Evolutionary conservation across 495 filamentous ascomycete species (phyloP).

Genomic region (Echria macrotheca): DNA sequence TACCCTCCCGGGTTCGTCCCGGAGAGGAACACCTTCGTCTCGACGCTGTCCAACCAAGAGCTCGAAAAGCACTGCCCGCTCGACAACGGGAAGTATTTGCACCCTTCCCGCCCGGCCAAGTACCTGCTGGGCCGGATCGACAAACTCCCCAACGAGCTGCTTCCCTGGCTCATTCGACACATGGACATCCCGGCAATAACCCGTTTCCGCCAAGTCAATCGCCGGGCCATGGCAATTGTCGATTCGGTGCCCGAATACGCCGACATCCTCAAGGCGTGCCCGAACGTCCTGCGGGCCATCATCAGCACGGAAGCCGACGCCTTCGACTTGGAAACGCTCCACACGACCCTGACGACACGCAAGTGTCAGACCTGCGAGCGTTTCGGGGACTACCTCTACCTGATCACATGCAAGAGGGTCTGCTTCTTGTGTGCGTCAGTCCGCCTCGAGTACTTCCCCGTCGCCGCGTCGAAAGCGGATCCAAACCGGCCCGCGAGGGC

Average conservation of each 20-base stretch:
- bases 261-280: conserved; percentile 5
- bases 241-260: conserved; percentile 11
- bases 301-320: conserved; percentile 11
- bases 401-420: conserved; percentile 10
- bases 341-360: conserved; percentile 5
- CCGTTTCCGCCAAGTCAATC: conserved; percentile 9
- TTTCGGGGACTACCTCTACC: conserved; percentile 12
- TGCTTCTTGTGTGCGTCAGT: conserved; percentile 10
- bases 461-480: too few species aligned
- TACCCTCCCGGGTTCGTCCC: too few species aligned
- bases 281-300: conserved; percentile 6
- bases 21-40: too few species aligned
- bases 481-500: too few species aligned
- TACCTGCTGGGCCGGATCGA: conserved; percentile 9
- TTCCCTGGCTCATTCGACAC: conserved; percentile 1
- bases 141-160: conserved; percentile 7
- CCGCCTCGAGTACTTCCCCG: conserved; percentile 10
- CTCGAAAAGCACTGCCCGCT: conserved; percentile 24
- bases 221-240: conserved; percentile 10
- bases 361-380: conserved; percentile 10
- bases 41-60: too few species aligned
- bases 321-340: conserved; percentile 10
- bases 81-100: conserved; percentile 26
- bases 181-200: conserved; percentile 12
- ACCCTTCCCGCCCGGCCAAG: conserved; percentile 3